Base-by-base conservation (phyloP, 164 flowering plant genomes). In the Stephania japonica region DNA sequence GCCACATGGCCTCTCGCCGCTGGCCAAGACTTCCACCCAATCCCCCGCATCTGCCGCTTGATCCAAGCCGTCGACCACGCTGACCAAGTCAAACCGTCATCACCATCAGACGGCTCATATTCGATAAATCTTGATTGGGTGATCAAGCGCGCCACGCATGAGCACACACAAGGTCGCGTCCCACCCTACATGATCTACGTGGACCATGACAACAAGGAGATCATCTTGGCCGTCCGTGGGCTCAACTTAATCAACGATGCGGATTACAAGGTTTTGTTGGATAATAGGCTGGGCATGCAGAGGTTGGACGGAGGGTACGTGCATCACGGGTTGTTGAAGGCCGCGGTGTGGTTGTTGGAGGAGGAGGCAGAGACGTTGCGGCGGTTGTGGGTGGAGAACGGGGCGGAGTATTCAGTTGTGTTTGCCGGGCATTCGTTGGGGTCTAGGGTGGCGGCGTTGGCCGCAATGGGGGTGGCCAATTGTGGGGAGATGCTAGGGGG, bases 251-350 rank as follows among this genome's bases (percentile, higher is more conserved):
- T 18, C 18, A 95, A 85, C 43, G 92, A 90, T 72, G 86, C 88
- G 65, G 99, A 95, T 72, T 95, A 95, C 78, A 85, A 86, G 79
- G 38, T 89, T 21, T 78, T 95, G 69, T 68, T 91, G 56, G 86
- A 95, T 64, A 95, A 92, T 65, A 61, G 77, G 23, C 75, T 86
- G 53, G 99, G 99, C 0, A 81, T 70, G 87, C 86, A 84, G 86
- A 90, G 81, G 90, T 90, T 91, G 73, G 98, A 88, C 65, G 97
- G 98, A 1, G 98, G 98, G 6, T 92, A 79, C 65, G 97, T 90
- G 16, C 97, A 92, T 68, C 85, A 89, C 38, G 98, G 98, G 41
- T 75, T 94, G 76, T 76, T 94, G 73, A 89, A 90, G 53, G 84
- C 97, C 11, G 98, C 98, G 10, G 47, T 68, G 9, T 94, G 97